phyloP scores from a whole-genome alignment of 495 filamentous ascomycete genomes.

The Hypomontagnella submonticulosa region DNA sequence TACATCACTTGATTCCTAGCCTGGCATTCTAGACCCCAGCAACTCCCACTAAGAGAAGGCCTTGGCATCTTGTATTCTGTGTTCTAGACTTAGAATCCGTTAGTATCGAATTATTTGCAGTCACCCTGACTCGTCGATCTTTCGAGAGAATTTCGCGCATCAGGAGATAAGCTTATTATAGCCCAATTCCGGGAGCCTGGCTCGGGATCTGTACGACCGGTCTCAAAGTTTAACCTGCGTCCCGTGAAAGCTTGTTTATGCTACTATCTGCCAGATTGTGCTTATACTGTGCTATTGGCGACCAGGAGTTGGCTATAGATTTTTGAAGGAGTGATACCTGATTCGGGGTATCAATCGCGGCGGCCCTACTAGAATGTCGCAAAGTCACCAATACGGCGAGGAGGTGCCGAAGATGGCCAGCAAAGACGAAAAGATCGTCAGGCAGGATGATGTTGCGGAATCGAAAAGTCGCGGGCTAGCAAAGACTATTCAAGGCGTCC shows the following conservation, averaged over 20 bases:
- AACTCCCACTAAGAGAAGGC: neutral
- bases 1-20: slow-evolving; percentile 25
- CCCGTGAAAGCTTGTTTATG: neutral
- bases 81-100: slow-evolving; percentile 4
- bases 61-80: neutral
- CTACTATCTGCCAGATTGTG: slow-evolving; percentile 1
- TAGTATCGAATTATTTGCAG: slow-evolving; percentile 21
- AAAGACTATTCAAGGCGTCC: neutral
- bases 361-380: slow-evolving; percentile 9
- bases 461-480: slow-evolving; percentile 7
- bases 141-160: slow-evolving; percentile 21
- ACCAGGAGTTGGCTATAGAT: neutral
- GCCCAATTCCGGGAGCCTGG: neutral
- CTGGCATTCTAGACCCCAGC: slow-evolving; percentile 9
- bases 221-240: neutral
- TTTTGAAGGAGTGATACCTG: neutral
- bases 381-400: neutral
- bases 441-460: slow-evolving; percentile 13
- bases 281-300: slow-evolving; percentile 6
- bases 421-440: slow-evolving; percentile 27
- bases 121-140: slow-evolving; percentile 5
- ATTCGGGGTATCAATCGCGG: neutral
- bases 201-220: neutral
- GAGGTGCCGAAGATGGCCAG: neutral
- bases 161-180: slow-evolving; percentile 9